Conservation (phyloP, 2,329 filamentous ascomycete species). For the Pleoardoris graminearum region DNA sequence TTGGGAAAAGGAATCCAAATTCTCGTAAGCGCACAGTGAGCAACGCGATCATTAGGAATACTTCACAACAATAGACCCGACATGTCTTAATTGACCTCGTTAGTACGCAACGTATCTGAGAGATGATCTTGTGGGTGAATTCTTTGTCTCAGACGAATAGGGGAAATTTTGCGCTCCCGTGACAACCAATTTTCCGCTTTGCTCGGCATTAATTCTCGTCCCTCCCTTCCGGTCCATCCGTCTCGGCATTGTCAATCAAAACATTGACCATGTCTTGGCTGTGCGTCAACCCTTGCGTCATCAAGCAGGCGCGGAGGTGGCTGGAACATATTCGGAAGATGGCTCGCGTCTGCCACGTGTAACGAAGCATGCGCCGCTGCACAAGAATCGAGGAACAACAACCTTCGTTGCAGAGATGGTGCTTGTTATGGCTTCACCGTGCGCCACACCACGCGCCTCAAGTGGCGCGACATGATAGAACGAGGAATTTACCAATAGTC, state of each 20-base stretch:
- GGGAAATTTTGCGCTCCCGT: conserved; percentile 1
- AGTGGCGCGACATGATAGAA: neutral
- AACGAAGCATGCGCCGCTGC: neutral
- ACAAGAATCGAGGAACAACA: neutral
- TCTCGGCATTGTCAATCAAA: conserved; percentile 1
- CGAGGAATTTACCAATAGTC: neutral
- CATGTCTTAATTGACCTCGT: no score
- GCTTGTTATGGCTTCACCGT: conserved; percentile 5
- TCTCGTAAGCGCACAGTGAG: no score
- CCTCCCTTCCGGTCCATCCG: neutral
- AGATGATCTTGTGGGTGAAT: no score
- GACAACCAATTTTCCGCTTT: conserved; percentile 1
- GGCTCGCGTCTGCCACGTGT: neutral
- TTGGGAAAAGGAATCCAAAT: no score
- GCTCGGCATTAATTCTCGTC: neutral
- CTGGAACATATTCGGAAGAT: neutral
- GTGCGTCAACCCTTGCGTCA: neutral
- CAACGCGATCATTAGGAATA: no score
- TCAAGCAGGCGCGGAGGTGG: neutral
- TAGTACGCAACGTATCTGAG: no score
- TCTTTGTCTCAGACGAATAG: neutral
- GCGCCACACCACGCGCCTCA: neutral
- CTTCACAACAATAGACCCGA: no score
- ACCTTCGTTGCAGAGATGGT: neutral
- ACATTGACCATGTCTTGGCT: neutral